Evolutionary conservation across 345 rosid species (phyloP).

Genomic region (Syzygium grande): DNA sequence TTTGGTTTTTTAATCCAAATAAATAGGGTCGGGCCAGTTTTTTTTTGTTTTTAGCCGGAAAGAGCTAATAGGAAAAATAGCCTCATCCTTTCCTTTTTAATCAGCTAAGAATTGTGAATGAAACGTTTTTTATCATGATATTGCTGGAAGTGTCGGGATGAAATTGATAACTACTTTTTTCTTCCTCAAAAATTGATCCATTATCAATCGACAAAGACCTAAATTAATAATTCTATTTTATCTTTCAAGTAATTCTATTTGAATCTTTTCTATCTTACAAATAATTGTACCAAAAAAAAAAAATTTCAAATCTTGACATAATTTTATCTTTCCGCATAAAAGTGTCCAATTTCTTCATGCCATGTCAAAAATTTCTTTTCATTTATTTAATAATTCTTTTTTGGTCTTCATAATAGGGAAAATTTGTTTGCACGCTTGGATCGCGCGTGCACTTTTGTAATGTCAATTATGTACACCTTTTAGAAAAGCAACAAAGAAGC

Average conservation of each 20-base stretch:
- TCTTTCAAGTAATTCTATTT: background rate
- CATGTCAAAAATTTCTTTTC: background rate
- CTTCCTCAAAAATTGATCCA: too few relatives aligned
- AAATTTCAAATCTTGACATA: fast-evolving
- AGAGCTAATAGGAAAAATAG: background rate
- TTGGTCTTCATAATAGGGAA: too few relatives aligned
- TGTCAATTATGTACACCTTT: too few relatives aligned
- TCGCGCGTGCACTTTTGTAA: background rate
- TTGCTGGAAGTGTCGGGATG: too few relatives aligned
- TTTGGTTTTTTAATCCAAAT: background rate
- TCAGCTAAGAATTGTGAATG: background rate
- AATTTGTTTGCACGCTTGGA: too few relatives aligned
- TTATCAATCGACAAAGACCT: background rate
- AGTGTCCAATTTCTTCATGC: background rate
- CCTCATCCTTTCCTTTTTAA: background rate
- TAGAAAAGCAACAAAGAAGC: too few relatives aligned
- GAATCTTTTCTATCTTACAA: background rate
- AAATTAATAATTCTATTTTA: background rate
- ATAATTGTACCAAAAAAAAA: background rate
- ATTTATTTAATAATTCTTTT: too few relatives aligned
- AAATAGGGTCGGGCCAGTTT: background rate
- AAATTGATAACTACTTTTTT: too few relatives aligned
- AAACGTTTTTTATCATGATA: too few relatives aligned
- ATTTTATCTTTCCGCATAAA: background rate
- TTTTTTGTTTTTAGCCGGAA: background rate